These are phyloP conservation scores for Alternaria rosae DNA, from an alignment of 2,329 filamentous ascomycete species.

Conservation along the genomic window DNA sequence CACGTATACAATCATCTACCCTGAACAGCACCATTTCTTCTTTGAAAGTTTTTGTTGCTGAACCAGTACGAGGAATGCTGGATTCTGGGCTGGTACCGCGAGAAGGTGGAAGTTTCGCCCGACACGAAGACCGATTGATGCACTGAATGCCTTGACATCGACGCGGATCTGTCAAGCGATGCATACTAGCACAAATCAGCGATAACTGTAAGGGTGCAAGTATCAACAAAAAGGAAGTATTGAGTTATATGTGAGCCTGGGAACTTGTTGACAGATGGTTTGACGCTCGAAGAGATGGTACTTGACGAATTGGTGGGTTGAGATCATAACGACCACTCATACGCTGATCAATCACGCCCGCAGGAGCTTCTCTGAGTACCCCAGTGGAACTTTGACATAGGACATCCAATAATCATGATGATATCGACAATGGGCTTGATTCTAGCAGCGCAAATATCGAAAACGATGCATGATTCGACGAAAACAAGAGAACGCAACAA, in stretches of 20 bases:
- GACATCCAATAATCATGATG: constrained; percentile 60
- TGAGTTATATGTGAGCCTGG: background rate
- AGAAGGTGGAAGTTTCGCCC: background rate
- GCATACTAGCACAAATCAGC: background rate
- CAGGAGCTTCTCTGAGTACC: background rate
- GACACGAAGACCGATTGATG: background rate
- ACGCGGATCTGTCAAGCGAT: background rate
- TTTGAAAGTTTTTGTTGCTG: background rate
- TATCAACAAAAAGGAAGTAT: background rate
- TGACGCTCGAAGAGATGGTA: background rate
- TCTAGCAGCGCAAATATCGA: constrained; percentile 58
- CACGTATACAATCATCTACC: background rate
- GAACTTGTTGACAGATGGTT: background rate
- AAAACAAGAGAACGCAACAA: background rate
- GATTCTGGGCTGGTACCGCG: background rate
- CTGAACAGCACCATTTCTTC: background rate
- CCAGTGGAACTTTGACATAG: constrained; percentile 42
- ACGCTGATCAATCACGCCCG: background rate
- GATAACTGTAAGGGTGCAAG: background rate
- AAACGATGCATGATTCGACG: constrained; percentile 47
- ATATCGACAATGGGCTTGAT: constrained; percentile 59
- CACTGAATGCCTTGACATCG: background rate
- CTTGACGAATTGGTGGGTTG: background rate
- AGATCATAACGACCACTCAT: background rate
- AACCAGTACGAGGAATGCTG: background rate